Conservation (phyloP, 345 rosid species). For the Aquilaria yunnanensis region DNA sequence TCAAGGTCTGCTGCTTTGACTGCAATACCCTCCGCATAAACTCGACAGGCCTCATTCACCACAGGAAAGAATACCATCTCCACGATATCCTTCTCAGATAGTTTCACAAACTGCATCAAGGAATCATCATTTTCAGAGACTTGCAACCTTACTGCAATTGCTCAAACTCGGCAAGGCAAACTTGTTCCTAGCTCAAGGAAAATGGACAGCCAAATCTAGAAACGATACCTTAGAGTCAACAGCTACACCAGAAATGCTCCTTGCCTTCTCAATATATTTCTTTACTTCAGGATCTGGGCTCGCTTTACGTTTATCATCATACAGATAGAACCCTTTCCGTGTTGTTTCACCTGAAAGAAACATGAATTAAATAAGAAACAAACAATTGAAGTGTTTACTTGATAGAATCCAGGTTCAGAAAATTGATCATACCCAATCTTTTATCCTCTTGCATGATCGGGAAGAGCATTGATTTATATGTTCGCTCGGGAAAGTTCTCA, state of each 20-base stretch:
- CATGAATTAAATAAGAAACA: not conserved
- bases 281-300: conserved; percentile 80
- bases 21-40: conserved; percentile 86
- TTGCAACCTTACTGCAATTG: not conserved
- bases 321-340: conserved; percentile 77
- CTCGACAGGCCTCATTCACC: conserved; percentile 92
- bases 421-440: conserved; percentile 52
- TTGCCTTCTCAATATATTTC: conserved; percentile 75
- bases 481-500: conserved; percentile 74
- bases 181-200: too few species aligned
- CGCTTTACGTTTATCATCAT: conserved; percentile 76
- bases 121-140: conserved; percentile 4
- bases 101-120: conserved; percentile 46
- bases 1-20: conserved; percentile 95
- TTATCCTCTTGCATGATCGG: conserved; percentile 91
- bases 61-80: conserved; percentile 97
- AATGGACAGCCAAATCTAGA: too few species aligned
- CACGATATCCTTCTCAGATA: conserved; percentile 75
- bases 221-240: conserved; percentile 63
- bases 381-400: too few species aligned
- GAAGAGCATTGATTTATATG: conserved; percentile 79
- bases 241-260: conserved; percentile 62
- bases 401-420: not conserved
- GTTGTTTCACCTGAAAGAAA: conserved; percentile 69
- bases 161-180: too few species aligned